Evolutionary conservation across 2,329 filamentous ascomycete genomes (phyloP), one percentile per base, ranked within the genome.

Genomic region (Fusarium armeniacum): DNA sequence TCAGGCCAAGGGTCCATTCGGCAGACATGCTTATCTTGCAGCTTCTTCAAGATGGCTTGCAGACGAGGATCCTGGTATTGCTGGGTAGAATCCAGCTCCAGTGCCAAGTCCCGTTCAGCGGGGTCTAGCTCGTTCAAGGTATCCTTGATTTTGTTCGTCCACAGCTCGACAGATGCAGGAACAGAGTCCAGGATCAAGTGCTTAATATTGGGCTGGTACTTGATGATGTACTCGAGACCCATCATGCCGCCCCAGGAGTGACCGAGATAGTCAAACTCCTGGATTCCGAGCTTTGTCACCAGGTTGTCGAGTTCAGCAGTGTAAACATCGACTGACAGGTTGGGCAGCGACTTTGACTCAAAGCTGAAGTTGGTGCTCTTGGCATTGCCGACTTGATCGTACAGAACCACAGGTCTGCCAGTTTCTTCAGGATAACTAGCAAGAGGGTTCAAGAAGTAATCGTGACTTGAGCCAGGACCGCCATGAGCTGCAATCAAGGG

Each of bases 231-330:
- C 24, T 55, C 52, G 1, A 55, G 52, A 15, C 52, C 52, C 52
- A 55, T 55, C 52, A 55, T 55, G 32, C 52, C 52, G 24, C 52
- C 52, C 52, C 52, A 55, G 24, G 52, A 55, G 32, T 55, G 52
- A 46, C 52, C 52, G 38, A 55, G 41, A n/a, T 55, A 55, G 32
- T 55, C 52, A 38, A 55, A 55, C 10, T 55, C 52, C 15, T 55
- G 52, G 6, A 55, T 55, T n/a, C 52, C 41, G 41, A 55, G 52
- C 32, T 47, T 55, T 12, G 41, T 38, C 41, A 55, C 52, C 52
- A 55, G n/a, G 52, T 55, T 55, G 52, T 55, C 8, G 22, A 55
- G 52, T 24, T 55, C 52, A 38, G 52, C 52, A 46, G 52, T 55
- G 41, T 46, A 55, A 13, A 55, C 13, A 38, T 55, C 40, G 32